Percentiles rank a stretch among this genome's conserved stretches.
phyloP scores from a whole-genome alignment of 345 rosid genomes.

The Bruguiera parviflora region DNA sequence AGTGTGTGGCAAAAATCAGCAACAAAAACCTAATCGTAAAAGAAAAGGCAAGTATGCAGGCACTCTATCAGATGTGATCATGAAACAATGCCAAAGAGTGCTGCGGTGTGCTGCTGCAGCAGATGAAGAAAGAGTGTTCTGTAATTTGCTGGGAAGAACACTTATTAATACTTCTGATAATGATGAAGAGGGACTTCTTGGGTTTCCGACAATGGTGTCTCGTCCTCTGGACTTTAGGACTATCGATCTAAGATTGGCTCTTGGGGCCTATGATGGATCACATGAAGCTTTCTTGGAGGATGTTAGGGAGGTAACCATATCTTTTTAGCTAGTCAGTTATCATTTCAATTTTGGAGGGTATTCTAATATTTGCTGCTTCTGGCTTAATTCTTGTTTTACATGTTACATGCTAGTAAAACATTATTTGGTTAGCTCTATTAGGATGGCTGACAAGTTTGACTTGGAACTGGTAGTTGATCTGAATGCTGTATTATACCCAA shows the following conservation, averaged over 20 bases:
- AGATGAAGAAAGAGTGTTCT: constrained; percentile 36
- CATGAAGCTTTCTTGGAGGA: constrained; percentile 44
- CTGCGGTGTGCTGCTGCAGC: constrained; percentile 29
- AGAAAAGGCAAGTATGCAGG: constrained; percentile 17
- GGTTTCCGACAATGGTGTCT: constrained; percentile 35
- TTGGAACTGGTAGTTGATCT: background rate
- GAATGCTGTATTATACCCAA: background rate
- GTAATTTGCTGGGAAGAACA: constrained; percentile 39
- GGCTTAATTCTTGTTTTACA: background rate
- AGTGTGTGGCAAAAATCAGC: constrained; percentile 24
- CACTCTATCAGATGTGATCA: constrained; percentile 31
- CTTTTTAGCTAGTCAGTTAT: background rate
- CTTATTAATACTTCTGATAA: constrained; percentile 30
- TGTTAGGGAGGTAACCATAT: constrained; percentile 36
- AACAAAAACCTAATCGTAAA: constrained; percentile 28
- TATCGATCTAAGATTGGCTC: constrained; percentile 32
- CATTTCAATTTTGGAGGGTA: background rate
- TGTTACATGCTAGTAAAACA: background rate
- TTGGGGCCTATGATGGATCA: constrained; percentile 37
- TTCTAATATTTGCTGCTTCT: constrained; percentile 1
- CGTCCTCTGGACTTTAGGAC: constrained; percentile 39
- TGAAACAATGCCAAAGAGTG: constrained; percentile 36
- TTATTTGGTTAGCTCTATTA: background rate
- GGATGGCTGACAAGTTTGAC: background rate
- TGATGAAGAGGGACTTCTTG: constrained; percentile 35